These are phyloP conservation scores for Cryptococcus sp. DNA, from an alignment of 1,284 basidiomycete species.

Conservation along the genomic window DNA sequence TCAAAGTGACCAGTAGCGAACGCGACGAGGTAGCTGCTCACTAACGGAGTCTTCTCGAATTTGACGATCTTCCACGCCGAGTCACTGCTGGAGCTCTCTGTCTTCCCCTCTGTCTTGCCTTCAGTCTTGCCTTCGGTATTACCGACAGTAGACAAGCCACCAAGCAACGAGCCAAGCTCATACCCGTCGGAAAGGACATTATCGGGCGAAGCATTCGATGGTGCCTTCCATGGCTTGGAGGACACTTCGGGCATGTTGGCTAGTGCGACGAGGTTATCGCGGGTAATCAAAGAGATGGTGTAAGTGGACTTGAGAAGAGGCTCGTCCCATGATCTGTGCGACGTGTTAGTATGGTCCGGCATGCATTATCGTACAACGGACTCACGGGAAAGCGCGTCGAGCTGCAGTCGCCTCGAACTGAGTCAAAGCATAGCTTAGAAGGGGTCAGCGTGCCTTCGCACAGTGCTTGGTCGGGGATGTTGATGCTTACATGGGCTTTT, in stretches of 20 bases:
- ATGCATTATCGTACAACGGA: conserved; percentile 32
- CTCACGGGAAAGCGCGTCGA: conserved; percentile 70
- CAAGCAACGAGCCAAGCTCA: conserved; percentile 51
- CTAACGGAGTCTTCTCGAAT: conserved; percentile 74
- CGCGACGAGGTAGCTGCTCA: conserved; percentile 90
- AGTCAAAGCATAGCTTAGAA: conserved; percentile 67
- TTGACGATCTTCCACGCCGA: conserved; percentile 72
- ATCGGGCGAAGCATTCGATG: conserved; percentile 37
- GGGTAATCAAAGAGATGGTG: conserved; percentile 77
- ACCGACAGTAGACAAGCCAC: conserved; percentile 34
- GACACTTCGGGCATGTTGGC: conserved; percentile 79
- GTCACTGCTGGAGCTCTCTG: conserved; percentile 40
- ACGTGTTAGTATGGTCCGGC: conserved; percentile 13
- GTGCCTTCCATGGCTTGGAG: conserved; percentile 55
- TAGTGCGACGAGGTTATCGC: conserved; percentile 64
- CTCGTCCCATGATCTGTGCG: conserved; percentile 76
- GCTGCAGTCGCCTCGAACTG: conserved; percentile 85
- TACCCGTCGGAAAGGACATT: conserved; percentile 41
- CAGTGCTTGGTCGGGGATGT: background rate
- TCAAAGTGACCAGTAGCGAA: conserved; percentile 85
- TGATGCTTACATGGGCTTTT: conserved; percentile 49
- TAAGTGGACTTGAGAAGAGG: conserved; percentile 89
- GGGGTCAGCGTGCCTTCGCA: conserved; percentile 1
- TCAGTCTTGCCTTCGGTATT: conserved; percentile 47
- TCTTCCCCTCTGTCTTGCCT: conserved; percentile 52